Conservation (phyloP, 2,329 filamentous ascomycete species). For the Beauveria scarabaeidicola region DNA sequence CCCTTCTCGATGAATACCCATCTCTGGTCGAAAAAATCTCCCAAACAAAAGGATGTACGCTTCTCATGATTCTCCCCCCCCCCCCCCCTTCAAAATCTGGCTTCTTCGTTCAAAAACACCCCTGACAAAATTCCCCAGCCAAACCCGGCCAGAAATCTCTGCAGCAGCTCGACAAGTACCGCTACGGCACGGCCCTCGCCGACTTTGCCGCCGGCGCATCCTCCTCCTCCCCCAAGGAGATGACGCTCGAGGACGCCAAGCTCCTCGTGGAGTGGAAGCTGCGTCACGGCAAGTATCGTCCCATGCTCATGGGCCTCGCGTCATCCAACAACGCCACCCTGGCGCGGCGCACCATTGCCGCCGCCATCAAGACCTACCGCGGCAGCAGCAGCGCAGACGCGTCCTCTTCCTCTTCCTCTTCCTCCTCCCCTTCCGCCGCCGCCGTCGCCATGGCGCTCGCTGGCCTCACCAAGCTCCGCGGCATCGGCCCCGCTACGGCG, state of each 20-base stretch:
- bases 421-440: conserved; percentile 8
- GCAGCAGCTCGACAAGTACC: conserved; percentile 49
- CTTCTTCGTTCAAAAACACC: too few species aligned
- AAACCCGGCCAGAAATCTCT: conserved; percentile 45
- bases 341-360: conserved; percentile 39
- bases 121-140: conserved; percentile 21
- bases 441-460: conserved; percentile 40
- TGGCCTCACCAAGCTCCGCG: conserved; percentile 52
- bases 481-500: conserved; percentile 72
- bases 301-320: conserved; percentile 51
- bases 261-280: conserved; percentile 63
- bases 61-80: not conserved
- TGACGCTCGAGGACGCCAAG: conserved; percentile 51
- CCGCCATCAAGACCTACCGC: conserved; percentile 42
- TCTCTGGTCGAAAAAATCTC: conserved; percentile 35
- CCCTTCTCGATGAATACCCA: conserved; percentile 30
- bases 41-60: conserved; percentile 34
- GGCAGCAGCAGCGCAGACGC: conserved; percentile 13
- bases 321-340: conserved; percentile 47
- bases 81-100: not conserved
- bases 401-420: not conserved
- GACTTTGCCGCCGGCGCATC: conserved; percentile 29
- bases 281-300: conserved; percentile 56
- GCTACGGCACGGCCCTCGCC: conserved; percentile 45
- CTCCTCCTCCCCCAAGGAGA: conserved; percentile 24